Evolutionary conservation across 805 yeast genomes (phyloP), one percentile per base, ranked within the genome.

Genomic region (Candida jianshihensis): DNA sequence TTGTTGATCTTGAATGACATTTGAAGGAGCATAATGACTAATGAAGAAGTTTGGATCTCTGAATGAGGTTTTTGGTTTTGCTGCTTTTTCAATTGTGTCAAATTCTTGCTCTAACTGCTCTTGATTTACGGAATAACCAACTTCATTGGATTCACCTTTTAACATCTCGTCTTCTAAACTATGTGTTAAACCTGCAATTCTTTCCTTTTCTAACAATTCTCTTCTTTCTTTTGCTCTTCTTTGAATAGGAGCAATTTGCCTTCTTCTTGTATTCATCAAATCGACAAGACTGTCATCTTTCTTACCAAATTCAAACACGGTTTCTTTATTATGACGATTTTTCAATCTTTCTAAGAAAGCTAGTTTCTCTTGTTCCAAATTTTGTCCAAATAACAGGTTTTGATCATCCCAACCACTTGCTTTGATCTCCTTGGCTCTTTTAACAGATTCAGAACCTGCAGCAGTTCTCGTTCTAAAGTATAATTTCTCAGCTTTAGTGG

Each of bases 231-330:
- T 68, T 0, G 94, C 88, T 47, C 80, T 73, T 47, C 78, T 68
- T 58, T 89, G 96, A 35, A 89, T 76, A 10, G 94, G 94, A 1
- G 95, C 96, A 38, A 90, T 70, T 56, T 89, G 96, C 41, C 70
- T 71, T 57, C 99, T 71, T 66, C 97, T 70, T 41, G 78, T 76
- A 44, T 78, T 71, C 98, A 92, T 92, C 54, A 92, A 68, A 36
- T 80, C 81, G 27, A 84, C 81, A 54, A 87, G 68, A 44, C 81
- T 81, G 46, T 79, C 85, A 34, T 68, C 71, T 35, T 70, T 66
- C 51, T 79, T 75, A 42, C 78, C 74, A 59, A 88, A 82, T 59
- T 92, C 99, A 56, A 92, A 92, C 4, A 92, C 97, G 0, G 98
- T 92, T 56, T 92, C 97, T 50, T 85, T 81, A 34, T 76, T 66